Evolutionary conservation across 2,329 filamentous ascomycete species (phyloP).

Genomic region (Aspergillus clavatus): DNA sequence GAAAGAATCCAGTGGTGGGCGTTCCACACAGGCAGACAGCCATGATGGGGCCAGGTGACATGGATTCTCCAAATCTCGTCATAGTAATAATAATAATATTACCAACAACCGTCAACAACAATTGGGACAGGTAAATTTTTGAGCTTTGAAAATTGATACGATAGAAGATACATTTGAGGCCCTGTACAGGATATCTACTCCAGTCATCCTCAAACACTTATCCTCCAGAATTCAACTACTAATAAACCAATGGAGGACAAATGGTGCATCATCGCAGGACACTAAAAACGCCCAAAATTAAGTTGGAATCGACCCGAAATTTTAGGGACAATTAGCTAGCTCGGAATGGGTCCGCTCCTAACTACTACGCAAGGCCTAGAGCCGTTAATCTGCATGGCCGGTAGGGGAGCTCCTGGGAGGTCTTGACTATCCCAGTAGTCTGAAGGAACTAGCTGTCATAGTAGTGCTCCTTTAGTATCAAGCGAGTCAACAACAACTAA

Average conservation of each 20-base stretch:
- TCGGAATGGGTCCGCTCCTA: too few relatives aligned
- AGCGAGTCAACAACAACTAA: background rate
- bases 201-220: too few relatives aligned
- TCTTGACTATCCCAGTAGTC: background rate
- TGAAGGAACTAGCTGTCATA: background rate
- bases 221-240: background rate
- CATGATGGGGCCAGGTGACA: background rate
- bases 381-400: conserved; percentile 10
- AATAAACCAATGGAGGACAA: too few relatives aligned
- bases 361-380: conserved; percentile 1
- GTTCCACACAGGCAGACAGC: background rate
- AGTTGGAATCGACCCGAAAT: background rate
- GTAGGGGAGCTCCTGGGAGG: conserved; percentile 3
- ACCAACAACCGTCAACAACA: too few relatives aligned
- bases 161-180: too few relatives aligned
- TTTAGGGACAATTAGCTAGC: background rate
- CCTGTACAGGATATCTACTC: too few relatives aligned
- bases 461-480: background rate
- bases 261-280: background rate
- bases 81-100: too few relatives aligned
- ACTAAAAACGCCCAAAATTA: background rate
- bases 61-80: background rate
- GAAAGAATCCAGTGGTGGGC: background rate
- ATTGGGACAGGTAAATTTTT: too few relatives aligned
- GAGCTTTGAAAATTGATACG: too few relatives aligned